phyloP scores from a whole-genome alignment of 2,329 filamentous ascomycete genomes.

The Colletotrichum scovillei region DNA sequence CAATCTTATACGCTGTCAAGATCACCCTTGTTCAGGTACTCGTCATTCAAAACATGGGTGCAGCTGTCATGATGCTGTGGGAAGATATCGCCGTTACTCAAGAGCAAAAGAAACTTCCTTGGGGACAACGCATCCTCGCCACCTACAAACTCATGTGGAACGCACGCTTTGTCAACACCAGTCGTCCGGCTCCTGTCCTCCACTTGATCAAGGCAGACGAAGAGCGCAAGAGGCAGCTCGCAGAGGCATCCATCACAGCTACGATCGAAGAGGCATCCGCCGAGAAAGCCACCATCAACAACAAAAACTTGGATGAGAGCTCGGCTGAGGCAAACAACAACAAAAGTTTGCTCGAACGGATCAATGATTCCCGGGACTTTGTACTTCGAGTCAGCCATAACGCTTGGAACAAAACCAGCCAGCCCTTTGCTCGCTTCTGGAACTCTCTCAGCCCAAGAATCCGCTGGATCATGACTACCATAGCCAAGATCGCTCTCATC shows the following conservation, averaged over 20 bases:
- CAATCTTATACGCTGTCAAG: not conserved
- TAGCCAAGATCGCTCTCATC: not conserved
- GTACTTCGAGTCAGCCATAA: not conserved
- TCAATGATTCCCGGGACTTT: not conserved
- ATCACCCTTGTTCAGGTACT: slow-evolving; percentile 7
- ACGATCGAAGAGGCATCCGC: not conserved
- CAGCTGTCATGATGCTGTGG: slow-evolving; percentile 24
- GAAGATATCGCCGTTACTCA: slow-evolving; percentile 26
- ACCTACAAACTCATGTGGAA: slow-evolving; percentile 29
- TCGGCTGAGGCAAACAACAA: not conserved
- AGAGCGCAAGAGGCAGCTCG: not conserved
- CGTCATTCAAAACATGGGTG: slow-evolving; percentile 11
- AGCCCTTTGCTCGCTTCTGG: not conserved
- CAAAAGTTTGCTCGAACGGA: not conserved
- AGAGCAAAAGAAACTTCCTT: slow-evolving; percentile 15
- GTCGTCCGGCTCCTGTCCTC: slow-evolving; percentile 19
- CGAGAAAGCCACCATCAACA: not conserved
- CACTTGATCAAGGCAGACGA: not conserved
- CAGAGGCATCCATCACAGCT: not conserved
- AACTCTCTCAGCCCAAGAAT: not conserved
- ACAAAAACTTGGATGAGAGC: not conserved
- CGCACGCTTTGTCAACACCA: slow-evolving; percentile 15
- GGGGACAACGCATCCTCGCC: not conserved
- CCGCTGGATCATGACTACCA: not conserved
- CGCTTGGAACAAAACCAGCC: not conserved